Evolutionary conservation across 805 yeast species (phyloP), one percentile per base, ranked within the genome.

Genomic region (Alloascoidea hylecoeti): DNA sequence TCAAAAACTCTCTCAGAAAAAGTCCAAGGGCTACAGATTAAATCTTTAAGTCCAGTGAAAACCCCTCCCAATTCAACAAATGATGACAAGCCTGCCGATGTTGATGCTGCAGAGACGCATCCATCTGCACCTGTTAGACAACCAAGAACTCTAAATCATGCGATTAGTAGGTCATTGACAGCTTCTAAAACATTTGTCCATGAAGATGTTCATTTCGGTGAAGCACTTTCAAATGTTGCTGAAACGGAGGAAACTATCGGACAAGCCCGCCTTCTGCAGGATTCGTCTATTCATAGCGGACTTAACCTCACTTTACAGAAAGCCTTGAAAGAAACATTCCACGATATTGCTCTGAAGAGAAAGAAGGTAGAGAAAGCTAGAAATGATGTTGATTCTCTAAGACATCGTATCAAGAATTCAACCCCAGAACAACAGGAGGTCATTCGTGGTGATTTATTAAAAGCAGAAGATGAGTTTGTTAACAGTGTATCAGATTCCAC

Each of bases 401-500:
- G 92, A 61, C 57, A 75, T 15, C 60, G 55, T n/a, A 63, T 65
- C 19, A 66, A 63, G 49, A 51, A 57, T 36, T 75, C 75, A 19
- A 57, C 52, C 45, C 78, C 80, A 15, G 78, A 71, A 47, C 75
- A 75, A 57, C 79, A 78, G 52, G 84, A 86, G 14, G 75, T 75
- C 36, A 69, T 79, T 42, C 68, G 89, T 49, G 80, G 77, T 37
- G 71, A 75, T 44, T 77, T 84, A 70, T 94, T 84, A 58, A 72
- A 76, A 43, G 75, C 84, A 38, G 95, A 84, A 61, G 95, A 84
- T 51, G 88, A 80, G 51, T 84, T 84, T 55, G 94, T 89, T 36
- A 83, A 81, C 47, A 78, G 88, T 16, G 85, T 85, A 27, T 95
- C 84, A 61, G 89, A 80, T 51, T 92, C 94, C 32, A 84, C 82